These are phyloP conservation scores for Xenoacremonium recifei DNA, from an alignment of 2,329 filamentous ascomycete genomes.

Conservation along the genomic window DNA sequence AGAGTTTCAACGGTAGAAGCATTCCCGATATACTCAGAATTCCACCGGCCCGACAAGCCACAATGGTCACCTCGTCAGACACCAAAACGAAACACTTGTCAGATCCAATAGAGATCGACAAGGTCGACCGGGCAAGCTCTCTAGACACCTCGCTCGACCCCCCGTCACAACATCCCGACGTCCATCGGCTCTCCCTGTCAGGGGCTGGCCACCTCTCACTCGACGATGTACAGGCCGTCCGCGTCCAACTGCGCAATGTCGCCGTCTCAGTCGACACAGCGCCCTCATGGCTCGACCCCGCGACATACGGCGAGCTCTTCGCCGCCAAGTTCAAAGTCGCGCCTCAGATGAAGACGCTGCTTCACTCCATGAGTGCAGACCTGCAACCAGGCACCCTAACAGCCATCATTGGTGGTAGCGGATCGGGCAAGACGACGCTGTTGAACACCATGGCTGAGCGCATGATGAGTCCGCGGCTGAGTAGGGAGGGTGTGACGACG, in stretches of 20 bases:
- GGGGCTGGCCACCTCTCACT: constrained; percentile 40
- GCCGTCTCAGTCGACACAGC: constrained; percentile 58
- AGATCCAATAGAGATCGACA: constrained; percentile 27
- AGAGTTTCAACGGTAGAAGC: too few relatives aligned
- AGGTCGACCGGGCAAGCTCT: constrained; percentile 31
- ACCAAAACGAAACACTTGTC: neutral
- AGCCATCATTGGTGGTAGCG: constrained; percentile 73
- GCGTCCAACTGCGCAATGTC: constrained; percentile 53
- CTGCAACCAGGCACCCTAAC: constrained; percentile 67
- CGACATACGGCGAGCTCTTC: constrained; percentile 43
- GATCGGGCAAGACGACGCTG: constrained; percentile 70
- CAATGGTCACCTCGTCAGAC: too few relatives aligned
- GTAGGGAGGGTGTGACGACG: constrained; percentile 52
- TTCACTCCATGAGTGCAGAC: constrained; percentile 62
- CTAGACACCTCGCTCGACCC: constrained; percentile 29
- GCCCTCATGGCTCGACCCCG: constrained; percentile 49
- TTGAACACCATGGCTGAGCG: constrained; percentile 71
- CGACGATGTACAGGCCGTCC: constrained; percentile 54
- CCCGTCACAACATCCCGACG: constrained; percentile 8
- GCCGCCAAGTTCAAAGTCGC: constrained; percentile 36
- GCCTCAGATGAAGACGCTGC: constrained; percentile 48
- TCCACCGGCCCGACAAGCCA: too few relatives aligned
- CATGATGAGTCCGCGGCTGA: constrained; percentile 54
- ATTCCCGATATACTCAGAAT: too few relatives aligned
- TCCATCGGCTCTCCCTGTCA: constrained; percentile 27